A percentile compares a stretch with the other conserved stretches of the same genome.
Conservation (phyloP, 805 yeast species). For the Kodamaea kaohsiungensis region DNA sequence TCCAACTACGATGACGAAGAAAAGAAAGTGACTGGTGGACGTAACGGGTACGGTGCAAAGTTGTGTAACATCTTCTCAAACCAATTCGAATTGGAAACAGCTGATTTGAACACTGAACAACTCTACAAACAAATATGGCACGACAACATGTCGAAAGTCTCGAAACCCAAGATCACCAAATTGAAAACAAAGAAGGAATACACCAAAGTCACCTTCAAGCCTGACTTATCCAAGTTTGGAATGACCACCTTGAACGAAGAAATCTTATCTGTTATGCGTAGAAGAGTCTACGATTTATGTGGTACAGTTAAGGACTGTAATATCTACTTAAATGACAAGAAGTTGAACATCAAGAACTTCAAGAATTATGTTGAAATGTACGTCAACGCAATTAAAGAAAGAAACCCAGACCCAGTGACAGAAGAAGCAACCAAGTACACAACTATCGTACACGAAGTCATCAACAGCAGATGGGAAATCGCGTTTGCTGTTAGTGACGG, state of each 20-base stretch:
- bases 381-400: constrained; percentile 68
- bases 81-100: constrained; percentile 83
- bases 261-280: constrained; percentile 75
- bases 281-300: constrained; percentile 94
- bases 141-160: constrained; percentile 76
- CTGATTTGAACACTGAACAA: constrained; percentile 64
- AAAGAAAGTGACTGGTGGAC: constrained; percentile 96
- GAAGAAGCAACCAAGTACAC: constrained; percentile 38
- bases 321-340: constrained; percentile 75
- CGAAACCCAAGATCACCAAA: constrained; percentile 70
- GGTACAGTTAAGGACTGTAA: constrained; percentile 87
- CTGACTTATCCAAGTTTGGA: constrained; percentile 80
- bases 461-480: constrained; percentile 91
- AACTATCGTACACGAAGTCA: constrained; percentile 70
- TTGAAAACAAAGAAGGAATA: constrained; percentile 66
- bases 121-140: constrained; percentile 83
- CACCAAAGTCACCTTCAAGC: constrained; percentile 84
- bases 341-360: constrained; percentile 70
- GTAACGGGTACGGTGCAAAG: constrained; percentile 98
- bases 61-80: constrained; percentile 94
- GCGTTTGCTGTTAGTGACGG: constrained; percentile 95
- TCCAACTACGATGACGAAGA: constrained; percentile 95
- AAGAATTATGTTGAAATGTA: constrained; percentile 88
- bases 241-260: constrained; percentile 87
- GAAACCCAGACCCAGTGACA: constrained; percentile 36